Evolutionary conservation across 257 asterid genomes (phyloP).

Genomic region (Solanum piurae): DNA sequence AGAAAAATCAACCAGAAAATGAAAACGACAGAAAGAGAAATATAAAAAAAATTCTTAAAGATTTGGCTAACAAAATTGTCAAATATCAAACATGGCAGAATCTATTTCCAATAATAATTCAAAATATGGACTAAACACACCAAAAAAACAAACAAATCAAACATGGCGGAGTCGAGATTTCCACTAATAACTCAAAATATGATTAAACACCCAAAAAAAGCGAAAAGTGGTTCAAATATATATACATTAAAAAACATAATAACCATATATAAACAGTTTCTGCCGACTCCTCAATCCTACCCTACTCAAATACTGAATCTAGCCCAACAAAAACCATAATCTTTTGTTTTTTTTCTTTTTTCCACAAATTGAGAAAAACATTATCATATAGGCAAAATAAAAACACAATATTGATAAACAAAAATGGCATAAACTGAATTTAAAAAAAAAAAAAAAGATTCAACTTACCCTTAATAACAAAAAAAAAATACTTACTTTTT

Average conservation of each 20-base stretch:
- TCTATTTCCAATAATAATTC: background rate
- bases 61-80: background rate
- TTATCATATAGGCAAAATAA: background rate
- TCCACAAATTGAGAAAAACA: background rate
- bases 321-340: background rate
- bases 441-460: background rate
- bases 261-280: background rate
- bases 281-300: background rate
- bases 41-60: background rate
- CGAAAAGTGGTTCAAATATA: background rate
- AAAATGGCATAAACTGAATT: background rate
- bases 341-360: background rate
- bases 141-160: background rate
- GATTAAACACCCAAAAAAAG: background rate
- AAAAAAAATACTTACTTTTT: background rate
- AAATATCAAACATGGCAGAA: background rate
- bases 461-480: background rate
- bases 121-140: background rate
- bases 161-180: background rate
- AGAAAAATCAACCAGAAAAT: background rate
- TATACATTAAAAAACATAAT: background rate
- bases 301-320: background rate
- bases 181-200: background rate
- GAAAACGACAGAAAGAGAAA: background rate
- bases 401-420: background rate